Percentiles rank a stretch among this genome's conserved stretches.
Conservation (phyloP, 306 rosid species). For the Datisca glomerata region DNA sequence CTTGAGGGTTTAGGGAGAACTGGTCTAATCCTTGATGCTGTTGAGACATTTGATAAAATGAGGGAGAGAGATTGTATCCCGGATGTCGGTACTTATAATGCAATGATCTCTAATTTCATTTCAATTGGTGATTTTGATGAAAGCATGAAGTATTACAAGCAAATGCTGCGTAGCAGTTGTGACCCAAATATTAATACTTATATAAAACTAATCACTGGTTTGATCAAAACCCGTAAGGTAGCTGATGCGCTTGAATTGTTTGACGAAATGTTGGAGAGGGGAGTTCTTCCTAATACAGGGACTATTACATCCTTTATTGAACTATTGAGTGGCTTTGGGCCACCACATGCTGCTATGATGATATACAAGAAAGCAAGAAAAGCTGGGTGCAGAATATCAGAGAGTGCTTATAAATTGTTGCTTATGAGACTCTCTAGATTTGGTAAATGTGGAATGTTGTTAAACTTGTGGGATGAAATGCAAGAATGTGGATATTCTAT, state of each 20-base stretch:
- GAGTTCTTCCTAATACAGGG: constrained; percentile 52
- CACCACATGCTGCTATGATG: constrained; percentile 78
- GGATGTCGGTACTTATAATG: constrained; percentile 37
- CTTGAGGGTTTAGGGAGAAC: constrained; percentile 76
- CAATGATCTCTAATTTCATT: constrained; percentile 57
- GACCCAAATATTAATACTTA: constrained; percentile 49
- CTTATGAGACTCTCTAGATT: constrained; percentile 71
- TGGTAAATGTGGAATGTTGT: constrained; percentile 76
- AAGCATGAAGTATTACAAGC: constrained; percentile 42
- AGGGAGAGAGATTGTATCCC: constrained; percentile 30
- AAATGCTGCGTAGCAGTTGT: constrained; percentile 40
- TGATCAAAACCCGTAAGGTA: constrained; percentile 51
- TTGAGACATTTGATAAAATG: constrained; percentile 44
- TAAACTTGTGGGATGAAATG: constrained; percentile 75
- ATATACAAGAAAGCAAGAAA: constrained; percentile 61
- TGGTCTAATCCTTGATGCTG: constrained; percentile 43
- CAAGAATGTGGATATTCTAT: constrained; percentile 62
- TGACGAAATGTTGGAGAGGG: constrained; percentile 63
- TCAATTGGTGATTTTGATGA: constrained; percentile 36
- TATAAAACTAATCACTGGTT: constrained; percentile 38
- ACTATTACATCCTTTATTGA: constrained; percentile 47
- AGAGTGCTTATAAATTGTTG: constrained; percentile 60
- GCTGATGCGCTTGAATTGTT: constrained; percentile 74
- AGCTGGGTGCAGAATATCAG: constrained; percentile 45
- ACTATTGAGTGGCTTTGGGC: constrained; percentile 74